A percentile compares a stretch with the other conserved stretches of the same genome.
Conservation (phyloP, 2,329 filamentous ascomycete species). For the Alternaria hordeiaustralica region DNA sequence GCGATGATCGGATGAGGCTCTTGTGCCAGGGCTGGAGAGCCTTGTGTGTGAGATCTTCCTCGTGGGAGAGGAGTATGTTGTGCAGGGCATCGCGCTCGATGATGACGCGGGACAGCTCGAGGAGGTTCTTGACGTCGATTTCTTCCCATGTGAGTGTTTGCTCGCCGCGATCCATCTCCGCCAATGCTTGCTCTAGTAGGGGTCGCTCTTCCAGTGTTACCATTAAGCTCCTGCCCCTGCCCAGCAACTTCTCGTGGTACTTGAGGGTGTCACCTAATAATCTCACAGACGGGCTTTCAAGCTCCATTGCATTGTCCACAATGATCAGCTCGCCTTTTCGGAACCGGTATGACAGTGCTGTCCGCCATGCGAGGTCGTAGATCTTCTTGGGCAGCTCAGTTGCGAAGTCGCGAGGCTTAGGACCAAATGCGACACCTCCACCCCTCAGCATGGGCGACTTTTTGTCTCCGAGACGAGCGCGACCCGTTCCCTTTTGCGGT, state of each 20-base stretch:
- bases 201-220: constrained; percentile 39
- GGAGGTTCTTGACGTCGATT: constrained; percentile 93
- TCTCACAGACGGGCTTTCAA: constrained; percentile 67
- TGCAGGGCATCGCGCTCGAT: constrained; percentile 83
- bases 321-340: constrained; percentile 85
- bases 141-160: constrained; percentile 73
- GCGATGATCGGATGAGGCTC: constrained; percentile 21
- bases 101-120: constrained; percentile 84
- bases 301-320: constrained; percentile 77
- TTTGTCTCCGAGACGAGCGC: constrained; percentile 77
- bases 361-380: constrained; percentile 95
- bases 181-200: constrained; percentile 71
- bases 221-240: constrained; percentile 36
- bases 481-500: constrained; percentile 85
- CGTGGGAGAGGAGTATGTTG: constrained; percentile 64
- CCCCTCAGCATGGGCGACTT: constrained; percentile 84
- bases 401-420: constrained; percentile 87
- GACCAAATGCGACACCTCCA: constrained; percentile 89
- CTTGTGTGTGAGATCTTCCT: constrained; percentile 38
- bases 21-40: constrained; percentile 30
- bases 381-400: constrained; percentile 85
- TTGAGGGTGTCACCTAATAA: constrained; percentile 73
- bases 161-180: constrained; percentile 70
- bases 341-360: constrained; percentile 90
- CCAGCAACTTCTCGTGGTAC: constrained; percentile 63